Conservation (phyloP, 75 land plant species). For the Cryptomeria japonica region DNA sequence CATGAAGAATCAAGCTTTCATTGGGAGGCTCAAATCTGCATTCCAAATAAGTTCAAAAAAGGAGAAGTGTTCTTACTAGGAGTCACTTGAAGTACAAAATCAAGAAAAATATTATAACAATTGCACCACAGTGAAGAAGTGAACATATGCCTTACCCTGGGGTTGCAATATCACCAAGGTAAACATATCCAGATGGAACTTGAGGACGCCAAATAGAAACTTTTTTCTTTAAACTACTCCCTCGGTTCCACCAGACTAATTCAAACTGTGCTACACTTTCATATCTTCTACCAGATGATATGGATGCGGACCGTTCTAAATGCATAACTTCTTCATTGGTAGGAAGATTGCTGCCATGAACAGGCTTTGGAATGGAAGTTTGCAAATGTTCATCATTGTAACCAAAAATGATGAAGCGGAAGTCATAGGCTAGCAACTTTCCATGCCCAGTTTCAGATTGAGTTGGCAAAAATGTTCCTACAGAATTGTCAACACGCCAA, state of each 20-base stretch:
- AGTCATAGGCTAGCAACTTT: slow-evolving; percentile 55
- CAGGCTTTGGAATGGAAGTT: slow-evolving; percentile 10
- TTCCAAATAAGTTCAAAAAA: slow-evolving; percentile 12
- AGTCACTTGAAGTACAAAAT: background rate
- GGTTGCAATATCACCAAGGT: slow-evolving; percentile 90
- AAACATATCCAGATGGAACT: slow-evolving; percentile 68
- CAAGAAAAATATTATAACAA: background rate
- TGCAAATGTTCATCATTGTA: slow-evolving; percentile 15
- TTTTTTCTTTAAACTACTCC: slow-evolving; percentile 44
- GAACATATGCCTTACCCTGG: slow-evolving; percentile 60
- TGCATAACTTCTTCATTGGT: slow-evolving; percentile 11
- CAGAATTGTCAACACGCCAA: slow-evolving; percentile 90
- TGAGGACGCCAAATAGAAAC: slow-evolving; percentile 95
- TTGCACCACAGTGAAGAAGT: too few relatives aligned
- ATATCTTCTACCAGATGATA: slow-evolving; percentile 43
- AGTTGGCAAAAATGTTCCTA: slow-evolving; percentile 77
- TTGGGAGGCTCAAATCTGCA: slow-evolving; percentile 93
- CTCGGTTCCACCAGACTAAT: slow-evolving; percentile 91
- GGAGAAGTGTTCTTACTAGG: background rate
- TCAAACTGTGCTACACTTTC: slow-evolving; percentile 73
- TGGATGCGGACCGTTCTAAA: slow-evolving; percentile 24
- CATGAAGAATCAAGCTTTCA: slow-evolving; percentile 55
- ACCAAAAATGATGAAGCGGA: slow-evolving; percentile 58
- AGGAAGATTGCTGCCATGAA: slow-evolving; percentile 1
- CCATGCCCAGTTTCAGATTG: slow-evolving; percentile 24